Evolutionary conservation across 1,284 basidiomycete species (phyloP), one percentile per base, ranked within the genome.

Genomic region (Ceratobasidium theobromae): DNA sequence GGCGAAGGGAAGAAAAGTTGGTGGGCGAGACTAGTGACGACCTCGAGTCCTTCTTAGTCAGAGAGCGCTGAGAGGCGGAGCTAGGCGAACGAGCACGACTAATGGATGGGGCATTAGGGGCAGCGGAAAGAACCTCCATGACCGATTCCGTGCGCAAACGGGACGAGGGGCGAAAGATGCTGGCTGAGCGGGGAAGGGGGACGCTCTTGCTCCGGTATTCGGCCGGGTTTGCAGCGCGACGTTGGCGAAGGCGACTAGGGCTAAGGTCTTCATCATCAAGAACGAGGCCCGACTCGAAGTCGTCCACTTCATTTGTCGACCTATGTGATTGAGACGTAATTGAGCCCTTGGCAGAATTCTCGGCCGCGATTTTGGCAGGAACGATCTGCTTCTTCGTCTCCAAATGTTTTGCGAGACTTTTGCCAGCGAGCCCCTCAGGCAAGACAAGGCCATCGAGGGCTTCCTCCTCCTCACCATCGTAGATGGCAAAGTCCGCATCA

Each of bases 391-490:
- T 88, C 80, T 88, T 90, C 74, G 80, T 78, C 73, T 92, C 89
- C 48, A 92, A 80, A 38, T 91, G 82, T 73, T 84, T 86, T 68
- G 82, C 83, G 21, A 91, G 81, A 72, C 88, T 84, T 68, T 81
- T 84, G 66, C 79, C 82, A 65, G 86, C 80, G 25, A 86, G 81
- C 1, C 71, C 67, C 1, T 85, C 82, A 4, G 91, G 91, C 53
- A 93, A 81, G 68, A 91, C 84, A 27, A 93, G 80, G 30, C 90
- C 91, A 45, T 92, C 89, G 16, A 93, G 81, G 53, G 88, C 86
- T 69, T 83, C n/a, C n/a, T n/a, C 84, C 52, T 86, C 86, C 27
- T 84, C 81, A 49, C 87, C 86, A 25, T 84, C 81, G 33, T 53
- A 55, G 21, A 69, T 52, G 14, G 51, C 69, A 30, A 65, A 62